A percentile compares a stretch with the other conserved stretches of the same genome.
Evolutionary conservation across 208 protist genomes (phyloP).

Genomic region (Leishmania braziliensis): DNA sequence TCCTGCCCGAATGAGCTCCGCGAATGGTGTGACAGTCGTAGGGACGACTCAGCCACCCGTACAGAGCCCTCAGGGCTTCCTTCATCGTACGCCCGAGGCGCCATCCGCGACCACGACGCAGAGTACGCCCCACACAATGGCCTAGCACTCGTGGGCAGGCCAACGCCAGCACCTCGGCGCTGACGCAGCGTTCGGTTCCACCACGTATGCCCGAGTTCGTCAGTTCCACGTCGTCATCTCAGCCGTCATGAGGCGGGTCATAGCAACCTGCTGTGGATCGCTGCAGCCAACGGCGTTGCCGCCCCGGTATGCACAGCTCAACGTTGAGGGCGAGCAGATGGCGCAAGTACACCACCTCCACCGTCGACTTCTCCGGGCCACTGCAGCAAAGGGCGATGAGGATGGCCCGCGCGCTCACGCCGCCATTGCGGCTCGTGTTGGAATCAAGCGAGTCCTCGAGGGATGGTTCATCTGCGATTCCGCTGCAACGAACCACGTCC

Average conservation of each 20-base stretch:
- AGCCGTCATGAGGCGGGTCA: slow-evolving; percentile 19
- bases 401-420: slow-evolving; percentile 39
- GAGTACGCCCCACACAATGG: slow-evolving; percentile 10
- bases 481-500: not conserved
- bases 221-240: slow-evolving; percentile 31
- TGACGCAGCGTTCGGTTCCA: slow-evolving; percentile 17
- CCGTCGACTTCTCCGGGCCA: slow-evolving; percentile 36
- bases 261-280: slow-evolving; percentile 28
- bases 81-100: not conserved
- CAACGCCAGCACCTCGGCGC: slow-evolving; percentile 40
- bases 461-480: slow-evolving; percentile 17
- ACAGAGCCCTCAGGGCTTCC: slow-evolving; percentile 3
- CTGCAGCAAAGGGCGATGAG: slow-evolving; percentile 34
- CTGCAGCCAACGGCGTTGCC: slow-evolving; percentile 25
- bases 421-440: not conserved
- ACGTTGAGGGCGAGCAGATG: slow-evolving; percentile 49
- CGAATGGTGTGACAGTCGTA: not conserved
- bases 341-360: slow-evolving; percentile 48
- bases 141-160: slow-evolving; percentile 49
- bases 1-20: not conserved
- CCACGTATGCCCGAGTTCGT: slow-evolving; percentile 14
- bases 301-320: slow-evolving; percentile 24
- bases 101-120: slow-evolving; percentile 4
- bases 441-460: not conserved
- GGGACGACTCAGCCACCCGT: slow-evolving; percentile 8